Base-by-base conservation (phyloP, 257 asterid species). In the Cinchona pubescens region DNA sequence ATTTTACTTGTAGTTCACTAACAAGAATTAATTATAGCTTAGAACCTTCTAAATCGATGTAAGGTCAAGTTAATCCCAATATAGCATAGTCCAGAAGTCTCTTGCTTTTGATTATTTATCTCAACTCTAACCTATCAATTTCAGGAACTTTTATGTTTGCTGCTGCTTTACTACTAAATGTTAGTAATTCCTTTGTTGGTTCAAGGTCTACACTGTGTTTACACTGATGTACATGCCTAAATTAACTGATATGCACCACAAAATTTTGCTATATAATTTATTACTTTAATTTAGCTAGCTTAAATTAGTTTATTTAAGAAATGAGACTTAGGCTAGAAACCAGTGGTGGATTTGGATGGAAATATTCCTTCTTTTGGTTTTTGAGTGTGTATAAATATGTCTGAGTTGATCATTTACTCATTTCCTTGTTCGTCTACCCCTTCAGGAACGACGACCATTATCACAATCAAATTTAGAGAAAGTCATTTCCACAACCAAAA, bases 381-480 rank as follows among this genome's bases (percentile, higher is more conserved):
- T 59, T 59, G 65, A 27, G 4, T 13, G 25, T 45, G 15, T 40
- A 45, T 0, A 19, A 34, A 21, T 4, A 27, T 13, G 65, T 29
- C 37, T 59, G 25, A 70, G 18, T 53, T 61, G 68, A 49, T 59
- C 19, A 37, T 61, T 21, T 15, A 21, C 38, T 61, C 27, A 19
- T 53, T 16, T 16, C 10, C 42, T 29, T 5, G 14, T 11, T 15
- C 30, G 0, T 27, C n/a, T 40, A 16, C 13, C 15, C 18, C 63
- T 69, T 49, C 82, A 92, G 97, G 96, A 87, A 72, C 86, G 92
- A 11, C 88, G 99, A 75, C 86, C 90, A 67, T 85, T 92, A 81
- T 67, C 90, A 1, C 88, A 87, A 78, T 62, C 19, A 12, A 97
- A 94, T 83, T 78, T 94, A 84, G 94, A 90, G 82, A 85, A 71